Evolutionary conservation across 164 flowering plant genomes (phyloP), one percentile per base, ranked within the genome.

Genomic region (Stephania cephalantha): DNA sequence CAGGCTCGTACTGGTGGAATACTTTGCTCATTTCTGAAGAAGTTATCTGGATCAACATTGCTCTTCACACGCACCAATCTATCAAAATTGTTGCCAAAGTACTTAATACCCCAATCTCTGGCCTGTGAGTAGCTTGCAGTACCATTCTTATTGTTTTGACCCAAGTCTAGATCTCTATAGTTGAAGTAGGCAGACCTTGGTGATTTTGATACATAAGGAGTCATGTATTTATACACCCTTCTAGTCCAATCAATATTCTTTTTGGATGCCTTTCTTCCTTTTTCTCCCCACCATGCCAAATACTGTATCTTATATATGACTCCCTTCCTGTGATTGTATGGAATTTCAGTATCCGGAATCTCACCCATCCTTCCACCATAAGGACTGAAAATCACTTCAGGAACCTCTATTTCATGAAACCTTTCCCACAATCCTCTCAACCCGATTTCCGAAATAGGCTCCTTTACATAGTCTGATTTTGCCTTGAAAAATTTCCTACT

Each of bases 301-400:
- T 80, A 80, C 12, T 76, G 79, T 45, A 80, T 73, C 8, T 73
- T 76, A 70, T 68, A 76, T 52, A 76, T 18, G 53, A 44, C 61
- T 69, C 71, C 71, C 15, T 11, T 48, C 44, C 71, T 69, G 35
- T 69, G 71, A 35, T 46, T 46, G 46, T 35, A 69, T 69, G 71
- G 71, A 12, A 44, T 69, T 8, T 35, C 2, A 4, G 46, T 13
- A 29, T 69, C 50, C 15, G 53, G 42, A 31, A 69, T 69, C 50
- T 69, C 48, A 69, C 71, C 18, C 46, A 69, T 42, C 46, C 71
- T 69, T 31, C 71, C 71, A 31, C 71, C 71, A 35, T 29, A 31
- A 31, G 71, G 71, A 29, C 15, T n/a, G 48, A 35, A 69, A 31
- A 69, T 31, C 71, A 69, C 13, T 2, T 29, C 17, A 7, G 13